A percentile compares a stretch with the other conserved stretches of the same genome.
Conservation (phyloP, 106 monocot species). For the Allium fistulosum region DNA sequence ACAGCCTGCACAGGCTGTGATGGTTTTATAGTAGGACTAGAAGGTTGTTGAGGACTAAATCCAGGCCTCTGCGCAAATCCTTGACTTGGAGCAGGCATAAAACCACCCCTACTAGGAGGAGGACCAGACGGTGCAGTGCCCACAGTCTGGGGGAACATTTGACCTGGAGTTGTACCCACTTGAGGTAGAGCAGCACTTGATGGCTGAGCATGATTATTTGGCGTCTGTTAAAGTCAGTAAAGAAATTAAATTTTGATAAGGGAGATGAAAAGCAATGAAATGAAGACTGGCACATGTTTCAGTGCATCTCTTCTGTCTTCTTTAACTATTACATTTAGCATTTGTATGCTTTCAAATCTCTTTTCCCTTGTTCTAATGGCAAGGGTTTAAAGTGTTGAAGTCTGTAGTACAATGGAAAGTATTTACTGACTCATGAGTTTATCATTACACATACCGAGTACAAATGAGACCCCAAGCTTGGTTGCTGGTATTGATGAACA, state of each 20-base stretch:
- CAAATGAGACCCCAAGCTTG: constrained; percentile 65
- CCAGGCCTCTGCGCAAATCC: constrained; percentile 33
- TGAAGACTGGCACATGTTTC: too few species aligned
- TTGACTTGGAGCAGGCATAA: constrained; percentile 34
- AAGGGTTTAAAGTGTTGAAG: too few species aligned
- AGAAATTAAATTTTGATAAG: too few species aligned
- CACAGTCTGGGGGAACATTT: constrained; percentile 30
- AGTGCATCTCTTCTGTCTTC: too few species aligned
- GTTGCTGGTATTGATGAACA: constrained; percentile 75
- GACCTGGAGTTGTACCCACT: constrained; percentile 22
- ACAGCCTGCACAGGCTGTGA: constrained; percentile 20
- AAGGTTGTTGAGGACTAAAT: constrained; percentile 50
- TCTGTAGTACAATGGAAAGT: too few species aligned
- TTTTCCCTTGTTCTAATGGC: too few species aligned
- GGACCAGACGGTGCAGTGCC: constrained; percentile 1
- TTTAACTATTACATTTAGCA: too few species aligned
- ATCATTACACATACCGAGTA: constrained; percentile 30
- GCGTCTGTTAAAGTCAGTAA: constrained; percentile 30
- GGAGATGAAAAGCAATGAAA: too few species aligned
- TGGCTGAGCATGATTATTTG: constrained; percentile 31
- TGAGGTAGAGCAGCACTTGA: constrained; percentile 19
- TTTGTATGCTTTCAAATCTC: too few species aligned
- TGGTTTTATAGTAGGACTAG: constrained; percentile 46
- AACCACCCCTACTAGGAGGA: constrained; percentile 9
- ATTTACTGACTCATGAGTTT: too few species aligned